Base-by-base conservation (phyloP, 495 filamentous ascomycete species). In the Daldinia grandis region DNA sequence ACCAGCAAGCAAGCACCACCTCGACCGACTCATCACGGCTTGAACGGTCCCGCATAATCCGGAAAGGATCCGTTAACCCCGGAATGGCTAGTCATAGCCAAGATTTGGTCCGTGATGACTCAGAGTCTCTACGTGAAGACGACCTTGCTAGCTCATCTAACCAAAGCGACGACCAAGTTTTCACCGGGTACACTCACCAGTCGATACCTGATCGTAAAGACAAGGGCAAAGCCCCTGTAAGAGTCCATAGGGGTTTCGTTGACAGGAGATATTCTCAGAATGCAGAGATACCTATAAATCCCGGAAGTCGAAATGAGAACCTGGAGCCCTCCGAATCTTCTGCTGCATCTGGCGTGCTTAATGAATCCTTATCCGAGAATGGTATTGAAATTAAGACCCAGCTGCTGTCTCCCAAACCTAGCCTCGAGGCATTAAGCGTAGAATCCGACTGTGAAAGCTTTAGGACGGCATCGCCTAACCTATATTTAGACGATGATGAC, bases 151-250 rank as follows among this genome's bases (percentile, higher is more conserved):
- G 7, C 19, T 47, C 42, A 9, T 37, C n/a, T 15, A 17, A 30
- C 56, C 47, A 28, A 53, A 24, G 37, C 40, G 10, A 65, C 19
- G 31, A 54, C 15, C 50, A 64, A 38, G n/a, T 15, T n/a, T 35
- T 59, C 19, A 17, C 6, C 24, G 54, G n/a, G 24, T 33, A 42
- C 14, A 27, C 31, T 30, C 40, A 62, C 28, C 40, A 38, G 31
- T 35, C 33, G 12, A 21, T 17, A 54, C 44, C 15, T 28, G 25
- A 24, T 44, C 35, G 14, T 47, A 31, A 49, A 35, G 64, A 64
- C 31, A 68, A 72, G 30, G 64, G 42, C 19, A 47, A 47, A 47
- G 42, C 42, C 24, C 42, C 42, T 21, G 49, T 61, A 37, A 64
- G 59, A 7, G 33, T 19, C 5, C 17, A 12, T 44, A 33, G 33